phyloP scores from a whole-genome alignment of 73 alveolate species.

The Stentor coeruleus region DNA sequence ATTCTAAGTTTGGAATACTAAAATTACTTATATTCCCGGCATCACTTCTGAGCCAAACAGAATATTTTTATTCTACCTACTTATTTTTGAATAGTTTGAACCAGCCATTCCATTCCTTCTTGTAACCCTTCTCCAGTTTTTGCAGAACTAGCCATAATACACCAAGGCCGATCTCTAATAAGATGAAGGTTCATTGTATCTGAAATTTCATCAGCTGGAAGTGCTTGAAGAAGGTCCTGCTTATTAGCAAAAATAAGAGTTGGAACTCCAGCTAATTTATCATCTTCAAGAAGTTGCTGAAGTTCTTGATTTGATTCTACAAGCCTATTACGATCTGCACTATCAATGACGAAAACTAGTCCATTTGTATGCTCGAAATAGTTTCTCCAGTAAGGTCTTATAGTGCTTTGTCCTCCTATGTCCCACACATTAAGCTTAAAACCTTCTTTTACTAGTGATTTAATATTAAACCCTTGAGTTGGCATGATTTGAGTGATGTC shows the following conservation, averaged over 20 bases:
- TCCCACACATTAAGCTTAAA: neutral
- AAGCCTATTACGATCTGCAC: constrained; percentile 36
- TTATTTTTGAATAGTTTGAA: too few species aligned
- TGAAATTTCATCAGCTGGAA: neutral
- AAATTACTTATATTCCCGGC: too few species aligned
- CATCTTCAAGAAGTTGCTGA: neutral
- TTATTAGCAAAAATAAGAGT: neutral
- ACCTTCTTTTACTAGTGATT: neutral
- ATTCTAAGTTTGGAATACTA: too few species aligned
- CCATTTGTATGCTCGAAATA: too few species aligned
- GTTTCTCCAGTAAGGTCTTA: too few species aligned
- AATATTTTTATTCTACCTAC: too few species aligned
- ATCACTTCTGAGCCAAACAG: too few species aligned
- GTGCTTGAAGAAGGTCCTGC: neutral
- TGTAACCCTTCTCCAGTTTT: neutral
- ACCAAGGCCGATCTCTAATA: neutral
- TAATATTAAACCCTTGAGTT: too few species aligned
- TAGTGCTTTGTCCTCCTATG: neutral
- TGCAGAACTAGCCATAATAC: neutral
- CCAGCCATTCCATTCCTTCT: neutral
- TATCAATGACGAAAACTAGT: constrained; percentile 38
- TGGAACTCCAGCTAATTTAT: neutral
- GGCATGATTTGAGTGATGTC: neutral
- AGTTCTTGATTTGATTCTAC: constrained; percentile 30
- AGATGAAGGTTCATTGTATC: neutral